Base-by-base conservation (phyloP, 2,329 filamentous ascomycete genomes). In the Ceratocystis cacaofunesta region DNA sequence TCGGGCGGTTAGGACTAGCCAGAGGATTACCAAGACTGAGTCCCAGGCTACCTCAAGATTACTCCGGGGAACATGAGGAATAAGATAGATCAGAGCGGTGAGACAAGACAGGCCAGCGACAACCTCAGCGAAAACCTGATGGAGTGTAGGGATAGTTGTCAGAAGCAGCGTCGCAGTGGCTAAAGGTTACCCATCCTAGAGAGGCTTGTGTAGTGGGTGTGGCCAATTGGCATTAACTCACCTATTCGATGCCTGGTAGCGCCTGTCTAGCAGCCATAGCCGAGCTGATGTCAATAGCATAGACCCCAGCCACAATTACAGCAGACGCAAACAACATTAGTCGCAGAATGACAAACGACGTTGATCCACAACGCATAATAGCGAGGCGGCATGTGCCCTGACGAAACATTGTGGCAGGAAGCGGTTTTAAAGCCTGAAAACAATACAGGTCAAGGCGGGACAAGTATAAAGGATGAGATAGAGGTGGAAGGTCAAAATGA, bases 11-110 rank as follows among this genome's bases (percentile, higher is more conserved):
- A 66, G 32, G n/a, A 61, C 61, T n/a, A 66, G 57, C 65, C 65
- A 66, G n/a, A 66, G 50, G 19, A 64, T 64, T 7, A 66, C 65
- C 10, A 66, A 55, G 10, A 66, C 41, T 12, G 61, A 57, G 57
- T 66, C 65, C 65, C 50, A 66, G 41, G 65, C 65, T 60, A 66
- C 62, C 30, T 66, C 61, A 17, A 64, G 62, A 8, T 64, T 62
- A 30, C 61, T 63, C 10, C 61, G 52, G 22, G 61, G 61, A 19
- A 66, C 61, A 25, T 66, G 61, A 19, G 65, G 65, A 25, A 66
- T 64, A n/a, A 66, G 65, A 64, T 66, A 66, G 25, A 66, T 50
- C 43, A 66, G 50, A 36, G 65, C 61, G 48, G 65, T 66, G 25
- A 66, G 52, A 48, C 62, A 48, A 7, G 61, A 64, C 8, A 66